Conservation (phyloP, 2,329 filamentous ascomycete species). For the Helotiales sp. region DNA sequence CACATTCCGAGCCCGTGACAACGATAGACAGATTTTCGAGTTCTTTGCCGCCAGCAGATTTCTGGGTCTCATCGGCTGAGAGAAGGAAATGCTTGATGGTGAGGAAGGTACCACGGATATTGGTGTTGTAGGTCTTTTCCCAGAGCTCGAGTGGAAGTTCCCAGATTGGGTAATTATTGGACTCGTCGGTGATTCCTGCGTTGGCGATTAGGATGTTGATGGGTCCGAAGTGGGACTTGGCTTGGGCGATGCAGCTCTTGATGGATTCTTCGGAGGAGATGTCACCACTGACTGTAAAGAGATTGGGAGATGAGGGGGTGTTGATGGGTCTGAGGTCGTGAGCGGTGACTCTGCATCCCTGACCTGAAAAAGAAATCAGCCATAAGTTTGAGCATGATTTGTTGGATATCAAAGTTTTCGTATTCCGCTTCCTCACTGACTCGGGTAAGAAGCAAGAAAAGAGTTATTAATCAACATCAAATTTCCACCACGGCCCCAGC, state of each 20-base stretch:
- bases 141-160: constrained; percentile 55
- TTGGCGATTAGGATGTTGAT: constrained; percentile 59
- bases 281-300: constrained; percentile 52
- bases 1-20: constrained; percentile 57
- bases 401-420: too few species aligned
- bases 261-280: constrained; percentile 54
- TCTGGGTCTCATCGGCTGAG: constrained; percentile 48
- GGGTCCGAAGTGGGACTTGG: constrained; percentile 52
- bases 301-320: constrained; percentile 40
- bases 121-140: constrained; percentile 56
- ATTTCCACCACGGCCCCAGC: neutral
- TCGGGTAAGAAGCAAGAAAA: too few species aligned
- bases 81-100: constrained; percentile 61
- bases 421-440: too few species aligned
- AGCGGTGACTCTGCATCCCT: constrained; percentile 59
- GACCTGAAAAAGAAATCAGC: constrained; percentile 26
- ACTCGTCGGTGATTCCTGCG: constrained; percentile 57
- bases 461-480: neutral
- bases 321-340: constrained; percentile 52
- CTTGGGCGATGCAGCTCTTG: constrained; percentile 47
- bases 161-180: constrained; percentile 56
- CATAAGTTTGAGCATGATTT: neutral
- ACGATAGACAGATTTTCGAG: constrained; percentile 57
- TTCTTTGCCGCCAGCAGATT: constrained; percentile 43
- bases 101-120: constrained; percentile 58